Conservation (phyloP, 495 filamentous ascomycete genomes). For the Penicillium arizonense region DNA sequence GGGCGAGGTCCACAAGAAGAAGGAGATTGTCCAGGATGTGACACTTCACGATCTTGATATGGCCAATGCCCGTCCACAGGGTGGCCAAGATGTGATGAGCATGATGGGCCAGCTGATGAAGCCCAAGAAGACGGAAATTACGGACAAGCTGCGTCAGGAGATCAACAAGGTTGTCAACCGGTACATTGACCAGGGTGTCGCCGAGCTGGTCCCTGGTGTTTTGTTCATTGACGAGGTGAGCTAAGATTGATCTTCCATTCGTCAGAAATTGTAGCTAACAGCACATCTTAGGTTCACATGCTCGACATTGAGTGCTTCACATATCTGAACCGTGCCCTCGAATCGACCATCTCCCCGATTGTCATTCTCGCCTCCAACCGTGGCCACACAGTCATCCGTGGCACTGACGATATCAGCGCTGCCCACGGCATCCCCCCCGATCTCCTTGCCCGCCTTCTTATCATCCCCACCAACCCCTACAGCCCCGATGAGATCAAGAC, state of each 20-base stretch:
- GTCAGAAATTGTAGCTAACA: not conserved
- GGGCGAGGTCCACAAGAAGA: conserved; percentile 99
- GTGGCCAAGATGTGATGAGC: conserved; percentile 98
- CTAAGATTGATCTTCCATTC: not conserved
- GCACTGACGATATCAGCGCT: conserved; percentile 76
- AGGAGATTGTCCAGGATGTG: conserved; percentile 99
- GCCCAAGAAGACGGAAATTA: conserved; percentile 98
- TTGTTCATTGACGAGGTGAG: conserved; percentile 97
- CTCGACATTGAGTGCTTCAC: conserved; percentile 99
- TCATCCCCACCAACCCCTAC: conserved; percentile 90
- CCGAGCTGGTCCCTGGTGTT: conserved; percentile 93
- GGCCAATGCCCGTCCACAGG: conserved; percentile 90
- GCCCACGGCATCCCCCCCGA: conserved; percentile 94
- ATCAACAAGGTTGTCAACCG: conserved; percentile 99
- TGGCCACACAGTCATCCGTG: conserved; percentile 84
- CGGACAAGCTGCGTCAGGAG: conserved; percentile 89
- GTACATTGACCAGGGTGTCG: conserved; percentile 98
- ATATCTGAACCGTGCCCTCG: conserved; percentile 94
- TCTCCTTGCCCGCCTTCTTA: conserved; percentile 86
- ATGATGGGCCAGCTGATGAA: conserved; percentile 99
- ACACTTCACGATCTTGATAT: conserved; percentile 95
- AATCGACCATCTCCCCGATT: conserved; percentile 89
- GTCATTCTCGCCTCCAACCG: conserved; percentile 97
- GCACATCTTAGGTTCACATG: conserved; percentile 77
- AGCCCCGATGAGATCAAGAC: conserved; percentile 79